These are phyloP conservation scores for Metarhizium rileyi DNA, from an alignment of 2,329 filamentous ascomycete genomes.

Conservation along the genomic window DNA sequence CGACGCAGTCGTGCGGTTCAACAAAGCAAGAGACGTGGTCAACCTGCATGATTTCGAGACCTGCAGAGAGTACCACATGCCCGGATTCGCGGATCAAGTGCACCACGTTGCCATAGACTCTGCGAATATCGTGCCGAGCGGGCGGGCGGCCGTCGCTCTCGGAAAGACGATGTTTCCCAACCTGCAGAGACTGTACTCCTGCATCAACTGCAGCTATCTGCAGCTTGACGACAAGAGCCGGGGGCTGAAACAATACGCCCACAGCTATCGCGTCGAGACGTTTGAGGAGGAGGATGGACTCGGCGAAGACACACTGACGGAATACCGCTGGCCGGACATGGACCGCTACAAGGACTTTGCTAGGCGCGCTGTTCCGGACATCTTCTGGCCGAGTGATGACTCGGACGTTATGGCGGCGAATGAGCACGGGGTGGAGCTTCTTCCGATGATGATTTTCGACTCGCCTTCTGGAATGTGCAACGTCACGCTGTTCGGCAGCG, in stretches of 20 bases:
- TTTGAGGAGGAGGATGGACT: slow-evolving; percentile 15
- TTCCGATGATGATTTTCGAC: slow-evolving; percentile 24
- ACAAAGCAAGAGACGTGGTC: slow-evolving; percentile 22
- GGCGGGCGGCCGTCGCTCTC: background rate
- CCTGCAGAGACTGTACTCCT: slow-evolving; percentile 19
- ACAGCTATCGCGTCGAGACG: slow-evolving; percentile 18
- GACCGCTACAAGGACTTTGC: slow-evolving; percentile 20
- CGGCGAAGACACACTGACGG: slow-evolving; percentile 15
- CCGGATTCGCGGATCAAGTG: slow-evolving; percentile 19
- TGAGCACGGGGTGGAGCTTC: slow-evolving; percentile 12
- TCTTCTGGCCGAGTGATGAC: background rate
- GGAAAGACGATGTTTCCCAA: slow-evolving; percentile 12
- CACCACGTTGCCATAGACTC: slow-evolving; percentile 18
- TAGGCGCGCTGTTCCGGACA: slow-evolving; percentile 13
- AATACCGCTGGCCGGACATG: slow-evolving; percentile 26
- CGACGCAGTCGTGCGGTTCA: slow-evolving; percentile 19
- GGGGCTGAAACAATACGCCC: slow-evolving; percentile 24
- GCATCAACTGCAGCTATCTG: background rate
- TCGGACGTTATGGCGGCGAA: accelerated
- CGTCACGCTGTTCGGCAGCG: no score
- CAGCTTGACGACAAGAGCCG: slow-evolving; percentile 8
- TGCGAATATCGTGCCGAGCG: slow-evolving; percentile 3
- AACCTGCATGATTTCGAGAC: slow-evolving; percentile 11
- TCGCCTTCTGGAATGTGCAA: slow-evolving; percentile 9
- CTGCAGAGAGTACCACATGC: slow-evolving; percentile 10